These are phyloP conservation scores for Fallopia convolvulus DNA, from an alignment of 148 eudicot genomes.

Conservation along the genomic window DNA sequence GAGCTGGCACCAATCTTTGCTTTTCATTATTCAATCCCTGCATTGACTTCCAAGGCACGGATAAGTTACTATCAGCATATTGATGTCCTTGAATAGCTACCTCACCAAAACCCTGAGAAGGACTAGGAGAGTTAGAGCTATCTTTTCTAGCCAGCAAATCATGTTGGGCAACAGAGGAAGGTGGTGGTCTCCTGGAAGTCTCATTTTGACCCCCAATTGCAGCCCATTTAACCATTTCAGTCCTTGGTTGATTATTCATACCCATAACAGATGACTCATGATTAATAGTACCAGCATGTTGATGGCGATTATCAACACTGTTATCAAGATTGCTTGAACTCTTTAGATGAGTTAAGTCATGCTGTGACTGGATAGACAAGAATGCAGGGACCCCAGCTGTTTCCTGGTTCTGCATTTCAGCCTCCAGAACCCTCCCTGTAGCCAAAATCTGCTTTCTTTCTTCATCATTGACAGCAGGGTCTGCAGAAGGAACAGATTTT, in stretches of 20 bases:
- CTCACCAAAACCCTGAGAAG: slow-evolving; percentile 21
- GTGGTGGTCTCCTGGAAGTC: slow-evolving; percentile 24
- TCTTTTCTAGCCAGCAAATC: slow-evolving; percentile 38
- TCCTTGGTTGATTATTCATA: slow-evolving; percentile 33
- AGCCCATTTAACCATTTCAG: slow-evolving; percentile 39
- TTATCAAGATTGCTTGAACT: slow-evolving; percentile 27
- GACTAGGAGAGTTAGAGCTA: slow-evolving; percentile 17
- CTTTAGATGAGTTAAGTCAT: slow-evolving; percentile 26
- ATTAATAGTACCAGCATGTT: slow-evolving; percentile 16
- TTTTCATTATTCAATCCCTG: slow-evolving; percentile 34
- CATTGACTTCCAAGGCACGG: slow-evolving; percentile 44
- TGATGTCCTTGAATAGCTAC: slow-evolving; percentile 28
- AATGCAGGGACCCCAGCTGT: slow-evolving; percentile 27
- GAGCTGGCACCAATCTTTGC: slow-evolving; percentile 23
- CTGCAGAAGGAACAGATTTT: slow-evolving; percentile 19
- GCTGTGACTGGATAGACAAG: slow-evolving; percentile 19
- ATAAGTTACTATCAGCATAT: slow-evolving; percentile 29
- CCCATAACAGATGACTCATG: slow-evolving; percentile 25
- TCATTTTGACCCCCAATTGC: slow-evolving; percentile 33
- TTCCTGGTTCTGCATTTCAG: slow-evolving; percentile 33
- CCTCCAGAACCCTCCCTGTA: slow-evolving; percentile 26
- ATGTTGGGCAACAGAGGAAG: slow-evolving; percentile 24
- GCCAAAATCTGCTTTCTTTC: slow-evolving; percentile 22
- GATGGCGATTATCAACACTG: slow-evolving; percentile 24
- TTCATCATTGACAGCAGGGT: slow-evolving; percentile 23